Conservation (phyloP, 768 basidiomycete species). For the Tricholoma matsutake region DNA sequence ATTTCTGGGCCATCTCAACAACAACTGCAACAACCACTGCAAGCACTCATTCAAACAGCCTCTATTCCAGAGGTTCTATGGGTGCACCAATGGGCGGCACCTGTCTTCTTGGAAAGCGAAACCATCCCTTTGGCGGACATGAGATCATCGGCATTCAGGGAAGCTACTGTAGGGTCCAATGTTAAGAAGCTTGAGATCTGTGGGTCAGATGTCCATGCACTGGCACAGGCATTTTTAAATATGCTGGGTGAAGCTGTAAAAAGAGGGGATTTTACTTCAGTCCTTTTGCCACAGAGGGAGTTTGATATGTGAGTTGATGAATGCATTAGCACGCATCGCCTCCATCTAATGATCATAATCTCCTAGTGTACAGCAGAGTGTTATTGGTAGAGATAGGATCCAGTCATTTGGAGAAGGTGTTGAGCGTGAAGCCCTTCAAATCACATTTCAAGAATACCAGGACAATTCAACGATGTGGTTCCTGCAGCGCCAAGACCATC, state of each 20-base stretch:
- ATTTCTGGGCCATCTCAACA: background rate
- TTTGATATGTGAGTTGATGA: background rate
- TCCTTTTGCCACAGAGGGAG: background rate
- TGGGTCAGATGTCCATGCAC: background rate
- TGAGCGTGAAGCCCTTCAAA: background rate
- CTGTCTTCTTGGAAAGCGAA: background rate
- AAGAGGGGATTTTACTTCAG: background rate
- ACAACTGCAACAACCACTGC: too few relatives aligned
- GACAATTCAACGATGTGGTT: background rate
- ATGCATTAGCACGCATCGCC: background rate
- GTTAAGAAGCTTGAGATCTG: background rate
- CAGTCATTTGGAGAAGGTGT: background rate
- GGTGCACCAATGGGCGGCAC: background rate
- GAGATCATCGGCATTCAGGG: background rate
- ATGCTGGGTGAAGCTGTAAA: background rate
- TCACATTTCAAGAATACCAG: background rate
- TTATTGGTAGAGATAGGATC: background rate
- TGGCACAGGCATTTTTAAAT: background rate
- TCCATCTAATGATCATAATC: background rate
- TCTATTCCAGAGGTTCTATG: background rate
- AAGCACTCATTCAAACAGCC: background rate
- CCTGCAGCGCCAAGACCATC: background rate
- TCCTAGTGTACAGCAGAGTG: background rate
- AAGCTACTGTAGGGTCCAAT: background rate
- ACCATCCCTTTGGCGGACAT: background rate